Conservation (phyloP, 2,329 filamentous ascomycete species). For the Aureobasidium namibiae region DNA sequence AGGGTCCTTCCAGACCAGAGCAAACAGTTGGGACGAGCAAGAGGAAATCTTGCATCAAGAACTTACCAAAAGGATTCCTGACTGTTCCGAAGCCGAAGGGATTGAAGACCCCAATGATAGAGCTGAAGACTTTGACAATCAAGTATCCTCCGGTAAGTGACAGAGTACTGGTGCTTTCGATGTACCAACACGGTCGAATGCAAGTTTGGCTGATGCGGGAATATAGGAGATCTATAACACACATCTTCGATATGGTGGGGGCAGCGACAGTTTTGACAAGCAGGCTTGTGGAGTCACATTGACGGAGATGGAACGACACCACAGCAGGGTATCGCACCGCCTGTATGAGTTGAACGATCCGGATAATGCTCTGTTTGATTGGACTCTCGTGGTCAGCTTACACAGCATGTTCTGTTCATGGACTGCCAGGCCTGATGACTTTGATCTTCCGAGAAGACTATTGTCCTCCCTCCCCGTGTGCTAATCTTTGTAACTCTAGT, state of each 20-base stretch:
- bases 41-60: neutral
- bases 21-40: neutral
- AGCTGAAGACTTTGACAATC: neutral
- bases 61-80: neutral
- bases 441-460: no score
- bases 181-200: no score
- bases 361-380: neutral
- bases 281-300: neutral
- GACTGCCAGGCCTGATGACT: no score
- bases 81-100: neutral
- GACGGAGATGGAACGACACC: neutral
- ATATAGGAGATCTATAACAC: neutral
- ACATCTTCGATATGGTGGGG: neutral
- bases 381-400: no score
- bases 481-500: no score
- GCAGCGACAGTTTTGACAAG: neutral
- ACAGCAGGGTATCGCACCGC: neutral
- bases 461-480: no score
- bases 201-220: neutral
- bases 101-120: neutral
- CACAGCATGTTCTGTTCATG: no score
- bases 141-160: neutral
- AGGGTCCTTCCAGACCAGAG: neutral
- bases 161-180: no score
- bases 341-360: neutral